A percentile compares a stretch with the other conserved stretches of the same genome.
These are phyloP conservation scores for Tulasnella sp. DNA, from an alignment of 768 basidiomycete genomes.

Conservation along the genomic window DNA sequence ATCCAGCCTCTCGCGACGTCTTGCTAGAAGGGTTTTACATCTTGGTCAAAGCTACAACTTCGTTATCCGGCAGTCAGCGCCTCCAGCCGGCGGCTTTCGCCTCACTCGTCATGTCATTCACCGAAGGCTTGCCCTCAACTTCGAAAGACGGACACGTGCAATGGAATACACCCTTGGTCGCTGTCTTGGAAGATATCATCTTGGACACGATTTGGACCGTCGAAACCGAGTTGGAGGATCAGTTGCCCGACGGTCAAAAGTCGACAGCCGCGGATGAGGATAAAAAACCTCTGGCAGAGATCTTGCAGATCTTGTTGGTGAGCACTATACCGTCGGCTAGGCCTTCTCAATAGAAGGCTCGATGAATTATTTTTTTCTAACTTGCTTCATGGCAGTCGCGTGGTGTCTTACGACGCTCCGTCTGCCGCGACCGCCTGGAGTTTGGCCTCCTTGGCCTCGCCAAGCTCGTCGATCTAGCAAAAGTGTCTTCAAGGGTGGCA, in stretches of 20 bases:
- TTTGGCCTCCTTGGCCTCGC: constrained; percentile 55
- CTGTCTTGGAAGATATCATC: constrained; percentile 58
- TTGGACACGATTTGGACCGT: constrained; percentile 80
- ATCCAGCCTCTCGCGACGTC: constrained; percentile 6
- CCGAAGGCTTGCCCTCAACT: constrained; percentile 26
- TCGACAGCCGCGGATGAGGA: constrained; percentile 48
- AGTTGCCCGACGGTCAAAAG: constrained; percentile 52
- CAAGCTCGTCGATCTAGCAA: constrained; percentile 63
- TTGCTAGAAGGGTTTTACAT: constrained; percentile 21
- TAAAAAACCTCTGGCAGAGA: constrained; percentile 52
- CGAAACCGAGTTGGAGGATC: constrained; percentile 72
- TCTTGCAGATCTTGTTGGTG: constrained; percentile 63
- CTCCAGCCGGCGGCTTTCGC: constrained; percentile 15
- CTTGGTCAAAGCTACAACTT: neutral
- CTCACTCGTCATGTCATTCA: constrained; percentile 20
- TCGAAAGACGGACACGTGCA: constrained; percentile 10
- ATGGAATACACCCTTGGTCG: neutral
- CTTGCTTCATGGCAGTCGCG: constrained; percentile 44
- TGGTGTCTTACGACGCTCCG: constrained; percentile 53
- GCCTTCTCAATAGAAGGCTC: neutral
- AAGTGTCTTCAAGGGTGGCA: constrained; percentile 75
- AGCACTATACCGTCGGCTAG: constrained; percentile 33
- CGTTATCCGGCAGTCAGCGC: constrained; percentile 3
- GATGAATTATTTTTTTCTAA: neutral
- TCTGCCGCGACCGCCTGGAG: constrained; percentile 75